Percentiles rank a stretch among this genome's conserved stretches.
These are phyloP conservation scores for Pelargonium nanum DNA, from an alignment of 345 rosid species.

Conservation along the genomic window DNA sequence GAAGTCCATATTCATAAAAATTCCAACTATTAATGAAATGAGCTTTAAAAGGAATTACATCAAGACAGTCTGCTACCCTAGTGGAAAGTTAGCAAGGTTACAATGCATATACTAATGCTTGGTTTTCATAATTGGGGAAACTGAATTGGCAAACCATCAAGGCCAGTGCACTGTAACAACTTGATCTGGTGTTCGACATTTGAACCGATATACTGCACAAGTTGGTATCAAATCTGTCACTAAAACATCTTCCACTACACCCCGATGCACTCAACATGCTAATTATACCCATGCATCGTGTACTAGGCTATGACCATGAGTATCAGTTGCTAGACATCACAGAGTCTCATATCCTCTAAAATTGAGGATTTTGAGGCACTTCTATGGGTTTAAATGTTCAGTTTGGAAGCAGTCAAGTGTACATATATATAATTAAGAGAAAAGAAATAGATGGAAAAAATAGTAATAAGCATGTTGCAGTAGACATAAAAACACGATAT, in stretches of 20 bases:
- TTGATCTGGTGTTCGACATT: neutral
- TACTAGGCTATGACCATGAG: neutral
- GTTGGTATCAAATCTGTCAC: neutral
- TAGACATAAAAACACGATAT: neutral
- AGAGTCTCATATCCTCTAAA: neutral
- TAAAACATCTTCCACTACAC: neutral
- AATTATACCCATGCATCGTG: neutral
- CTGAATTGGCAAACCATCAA: neutral
- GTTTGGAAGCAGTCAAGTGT: neutral
- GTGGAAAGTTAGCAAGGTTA: neutral
- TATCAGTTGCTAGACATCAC: neutral
- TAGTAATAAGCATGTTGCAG: neutral
- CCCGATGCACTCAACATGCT: neutral
- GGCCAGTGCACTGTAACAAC: neutral
- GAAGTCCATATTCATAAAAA: conserved; percentile 3
- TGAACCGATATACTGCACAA: neutral
- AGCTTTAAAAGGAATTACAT: neutral
- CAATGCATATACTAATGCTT: neutral
- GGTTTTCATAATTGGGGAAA: neutral
- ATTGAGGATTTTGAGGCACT: neutral
- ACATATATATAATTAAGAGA: no score
- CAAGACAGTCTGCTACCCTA: neutral
- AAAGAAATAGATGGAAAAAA: neutral
- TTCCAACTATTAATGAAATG: neutral
- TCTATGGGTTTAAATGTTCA: neutral